phyloP scores from a whole-genome alignment of 345 rosid species.

The Noccaea caerulescens region DNA sequence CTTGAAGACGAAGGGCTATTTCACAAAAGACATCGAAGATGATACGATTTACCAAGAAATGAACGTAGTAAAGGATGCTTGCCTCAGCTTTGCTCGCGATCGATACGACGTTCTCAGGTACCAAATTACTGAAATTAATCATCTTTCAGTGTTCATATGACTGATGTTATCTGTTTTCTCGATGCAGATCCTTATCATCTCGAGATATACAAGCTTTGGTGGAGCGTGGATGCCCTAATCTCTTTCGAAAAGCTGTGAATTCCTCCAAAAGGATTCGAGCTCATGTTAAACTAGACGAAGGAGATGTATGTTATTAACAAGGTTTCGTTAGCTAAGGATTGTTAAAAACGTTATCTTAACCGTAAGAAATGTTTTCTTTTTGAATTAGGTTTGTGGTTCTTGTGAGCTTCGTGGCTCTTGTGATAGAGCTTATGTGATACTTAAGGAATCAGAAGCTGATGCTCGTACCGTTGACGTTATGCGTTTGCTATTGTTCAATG shows the following conservation, averaged over 20 bases:
- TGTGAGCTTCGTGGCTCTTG: slow-evolving; percentile 86
- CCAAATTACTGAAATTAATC: neutral
- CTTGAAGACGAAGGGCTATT: slow-evolving; percentile 72
- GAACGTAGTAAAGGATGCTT: slow-evolving; percentile 68
- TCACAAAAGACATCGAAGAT: slow-evolving; percentile 42
- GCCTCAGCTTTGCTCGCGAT: slow-evolving; percentile 90
- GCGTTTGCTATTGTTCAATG: slow-evolving; percentile 66
- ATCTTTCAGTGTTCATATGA: neutral
- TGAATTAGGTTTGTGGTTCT: slow-evolving; percentile 70
- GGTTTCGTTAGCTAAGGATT: slow-evolving; percentile 3
- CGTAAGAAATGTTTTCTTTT: slow-evolving; percentile 17
- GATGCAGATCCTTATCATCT: slow-evolving; percentile 64
- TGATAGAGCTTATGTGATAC: slow-evolving; percentile 83
- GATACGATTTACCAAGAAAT: slow-evolving; percentile 53
- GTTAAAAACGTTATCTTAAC: slow-evolving; percentile 9
- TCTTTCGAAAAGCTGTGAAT: slow-evolving; percentile 72
- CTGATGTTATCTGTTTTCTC: neutral
- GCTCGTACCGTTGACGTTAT: slow-evolving; percentile 89
- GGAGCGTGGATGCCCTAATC: slow-evolving; percentile 85
- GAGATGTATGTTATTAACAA: slow-evolving; percentile 61
- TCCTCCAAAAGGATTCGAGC: slow-evolving; percentile 90
- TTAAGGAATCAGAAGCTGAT: slow-evolving; percentile 67
- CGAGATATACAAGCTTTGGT: slow-evolving; percentile 66
- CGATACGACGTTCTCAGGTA: slow-evolving; percentile 80
- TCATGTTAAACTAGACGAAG: slow-evolving; percentile 67